phyloP scores from a whole-genome alignment of 2,329 filamentous ascomycete genomes.

The Exophiala dermatitidis region DNA sequence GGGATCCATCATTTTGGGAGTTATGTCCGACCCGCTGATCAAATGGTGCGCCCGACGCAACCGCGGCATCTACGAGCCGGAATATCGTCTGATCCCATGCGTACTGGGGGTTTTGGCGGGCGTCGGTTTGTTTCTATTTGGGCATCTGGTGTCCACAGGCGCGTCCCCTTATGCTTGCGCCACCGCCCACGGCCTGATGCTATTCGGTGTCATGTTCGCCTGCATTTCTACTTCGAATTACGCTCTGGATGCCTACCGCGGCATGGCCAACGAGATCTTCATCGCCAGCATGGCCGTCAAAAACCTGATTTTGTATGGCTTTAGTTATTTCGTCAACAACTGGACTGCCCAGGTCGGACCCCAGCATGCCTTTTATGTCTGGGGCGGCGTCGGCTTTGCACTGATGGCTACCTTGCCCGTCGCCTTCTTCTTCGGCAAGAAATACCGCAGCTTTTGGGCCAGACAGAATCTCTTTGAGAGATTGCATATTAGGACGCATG shows the following conservation, averaged over 20 bases:
- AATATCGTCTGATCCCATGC: conserved; percentile 26
- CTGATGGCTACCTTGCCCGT: conserved; percentile 10
- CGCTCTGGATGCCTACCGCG: conserved; percentile 25
- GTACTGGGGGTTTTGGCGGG: conserved; percentile 9
- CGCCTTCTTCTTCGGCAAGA: conserved; percentile 17
- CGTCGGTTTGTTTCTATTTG: conserved; percentile 26
- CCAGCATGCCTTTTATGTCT: conserved; percentile 15
- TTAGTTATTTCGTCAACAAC: conserved; percentile 19
- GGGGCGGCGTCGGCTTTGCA: conserved; percentile 14
- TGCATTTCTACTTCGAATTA: conserved; percentile 8
- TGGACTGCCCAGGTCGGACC: conserved; percentile 13
- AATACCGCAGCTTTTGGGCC: conserved; percentile 19
- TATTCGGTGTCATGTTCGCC: neutral
- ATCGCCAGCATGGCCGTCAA: conserved; percentile 27
- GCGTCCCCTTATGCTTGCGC: conserved; percentile 1
- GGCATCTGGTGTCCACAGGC: conserved; percentile 8
- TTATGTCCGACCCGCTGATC: conserved; percentile 28
- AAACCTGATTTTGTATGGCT: conserved; percentile 27
- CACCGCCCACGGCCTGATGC: conserved; percentile 1
- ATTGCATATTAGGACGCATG: conserved; percentile 13
- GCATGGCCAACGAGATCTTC: conserved; percentile 25
- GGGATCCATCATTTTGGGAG: conserved; percentile 35
- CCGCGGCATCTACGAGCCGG: conserved; percentile 33
- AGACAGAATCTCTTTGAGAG: conserved; percentile 14
- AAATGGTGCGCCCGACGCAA: conserved; percentile 37